phyloP scores from a whole-genome alignment of 495 filamentous ascomycete genomes.

The Penicillium angulare region DNA sequence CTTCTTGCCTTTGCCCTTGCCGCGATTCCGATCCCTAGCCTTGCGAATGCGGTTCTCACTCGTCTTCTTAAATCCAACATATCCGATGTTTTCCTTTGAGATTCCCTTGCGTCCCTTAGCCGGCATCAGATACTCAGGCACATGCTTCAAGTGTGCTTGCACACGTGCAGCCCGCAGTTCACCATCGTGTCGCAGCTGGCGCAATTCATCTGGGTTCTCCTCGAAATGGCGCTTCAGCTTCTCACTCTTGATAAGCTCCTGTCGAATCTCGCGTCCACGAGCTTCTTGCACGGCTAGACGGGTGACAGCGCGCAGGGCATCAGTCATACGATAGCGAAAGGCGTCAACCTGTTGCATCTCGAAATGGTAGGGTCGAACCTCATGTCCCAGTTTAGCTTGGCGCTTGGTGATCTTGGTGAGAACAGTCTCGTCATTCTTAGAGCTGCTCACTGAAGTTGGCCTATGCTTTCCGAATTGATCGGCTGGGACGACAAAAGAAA shows the following conservation, averaged over 20 bases:
- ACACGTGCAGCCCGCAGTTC: constrained; percentile 76
- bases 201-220: constrained; percentile 87
- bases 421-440: constrained; percentile 80
- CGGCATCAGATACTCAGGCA: constrained; percentile 92
- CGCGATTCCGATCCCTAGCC: constrained; percentile 60
- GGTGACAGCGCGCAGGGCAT: constrained; percentile 81
- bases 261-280: constrained; percentile 76
- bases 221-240: constrained; percentile 95
- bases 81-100: constrained; percentile 60
- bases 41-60: constrained; percentile 73
- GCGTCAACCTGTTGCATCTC: constrained; percentile 90
- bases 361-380: constrained; percentile 85
- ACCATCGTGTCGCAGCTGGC: constrained; percentile 85
- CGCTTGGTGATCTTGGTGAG: constrained; percentile 68
- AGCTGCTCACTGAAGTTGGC: constrained; percentile 68
- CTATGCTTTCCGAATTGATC: constrained; percentile 84
- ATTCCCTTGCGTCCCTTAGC: constrained; percentile 69
- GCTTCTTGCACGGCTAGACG: constrained; percentile 85
- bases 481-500: constrained; percentile 87
- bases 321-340: constrained; percentile 92
- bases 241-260: constrained; percentile 88
- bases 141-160: constrained; percentile 89
- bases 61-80: constrained; percentile 72
- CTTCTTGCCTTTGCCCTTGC: constrained; percentile 52
- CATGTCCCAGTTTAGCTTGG: constrained; percentile 70